These are phyloP conservation scores for Globisporangium paddicum DNA, from an alignment of 352 stramenopile species.

Conservation along the genomic window DNA sequence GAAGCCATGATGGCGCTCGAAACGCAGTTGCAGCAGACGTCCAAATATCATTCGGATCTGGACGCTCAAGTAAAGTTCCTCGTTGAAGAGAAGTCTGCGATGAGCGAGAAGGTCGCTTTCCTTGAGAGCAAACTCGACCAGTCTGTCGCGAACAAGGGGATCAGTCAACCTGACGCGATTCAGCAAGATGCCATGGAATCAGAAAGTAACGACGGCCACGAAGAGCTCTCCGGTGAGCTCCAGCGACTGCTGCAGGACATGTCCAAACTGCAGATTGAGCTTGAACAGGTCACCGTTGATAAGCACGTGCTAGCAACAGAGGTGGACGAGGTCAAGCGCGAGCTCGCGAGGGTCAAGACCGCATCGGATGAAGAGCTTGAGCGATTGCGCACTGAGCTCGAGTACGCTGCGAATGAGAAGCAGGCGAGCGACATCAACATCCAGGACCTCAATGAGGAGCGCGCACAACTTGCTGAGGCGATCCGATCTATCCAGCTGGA, in stretches of 20 bases:
- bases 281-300: slow-evolving; percentile 17
- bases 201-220: slow-evolving; percentile 4
- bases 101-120: slow-evolving; percentile 22
- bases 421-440: slow-evolving; percentile 27
- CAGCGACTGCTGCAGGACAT: slow-evolving; percentile 35
- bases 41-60: slow-evolving; percentile 17
- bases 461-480: slow-evolving; percentile 14
- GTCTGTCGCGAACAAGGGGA: not conserved
- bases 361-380: slow-evolving; percentile 3
- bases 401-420: slow-evolving; percentile 28
- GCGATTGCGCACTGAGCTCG: slow-evolving; percentile 22
- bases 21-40: slow-evolving; percentile 28
- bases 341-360: not conserved
- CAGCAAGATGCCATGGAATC: slow-evolving; percentile 3
- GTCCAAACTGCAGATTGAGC: slow-evolving; percentile 26
- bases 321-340: not conserved
- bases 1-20: slow-evolving; percentile 29
- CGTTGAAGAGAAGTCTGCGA: slow-evolving; percentile 26
- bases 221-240: slow-evolving; percentile 17
- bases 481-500: slow-evolving; percentile 18
- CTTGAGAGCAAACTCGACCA: slow-evolving; percentile 15
- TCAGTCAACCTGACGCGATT: not conserved
- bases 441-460: slow-evolving; percentile 29
- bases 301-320: slow-evolving; percentile 2
- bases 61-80: slow-evolving; percentile 23